Evolutionary conservation across 768 basidiomycete species (phyloP).

Genomic region (Tylopilus balloui): DNA sequence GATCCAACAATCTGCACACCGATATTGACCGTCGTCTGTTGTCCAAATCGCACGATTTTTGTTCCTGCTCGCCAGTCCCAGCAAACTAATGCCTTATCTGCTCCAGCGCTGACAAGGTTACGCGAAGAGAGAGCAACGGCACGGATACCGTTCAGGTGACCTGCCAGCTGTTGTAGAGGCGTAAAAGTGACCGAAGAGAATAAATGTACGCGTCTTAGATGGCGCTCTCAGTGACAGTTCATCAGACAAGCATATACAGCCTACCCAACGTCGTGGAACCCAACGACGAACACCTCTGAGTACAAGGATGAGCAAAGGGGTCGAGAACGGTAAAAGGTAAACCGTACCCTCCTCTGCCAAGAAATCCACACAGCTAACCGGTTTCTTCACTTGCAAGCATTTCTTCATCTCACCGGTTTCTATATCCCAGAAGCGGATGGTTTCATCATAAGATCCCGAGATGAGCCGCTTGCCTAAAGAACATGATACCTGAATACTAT

Average conservation of each 20-base stretch:
- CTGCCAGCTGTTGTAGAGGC: constrained; percentile 77
- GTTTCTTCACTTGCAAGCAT: constrained; percentile 80
- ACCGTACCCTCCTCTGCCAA: constrained; percentile 67
- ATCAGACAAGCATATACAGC: constrained; percentile 21
- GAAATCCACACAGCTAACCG: constrained; percentile 88
- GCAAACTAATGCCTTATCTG: constrained; percentile 70
- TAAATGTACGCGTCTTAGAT: constrained; percentile 72
- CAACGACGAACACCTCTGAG: constrained; percentile 84
- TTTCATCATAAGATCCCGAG: constrained; percentile 89
- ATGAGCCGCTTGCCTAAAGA: constrained; percentile 69
- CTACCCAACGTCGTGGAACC: constrained; percentile 89
- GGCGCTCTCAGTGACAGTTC: not conserved
- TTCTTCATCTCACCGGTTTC: constrained; percentile 62
- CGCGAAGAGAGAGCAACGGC: constrained; percentile 83
- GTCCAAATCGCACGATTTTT: constrained; percentile 87
- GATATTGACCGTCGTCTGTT: constrained; percentile 89
- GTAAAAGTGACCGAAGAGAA: constrained; percentile 83
- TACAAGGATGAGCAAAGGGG: constrained; percentile 5
- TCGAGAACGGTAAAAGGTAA: not conserved
- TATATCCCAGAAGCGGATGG: constrained; percentile 90
- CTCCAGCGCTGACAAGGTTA: constrained; percentile 80
- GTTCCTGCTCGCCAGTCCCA: constrained; percentile 90
- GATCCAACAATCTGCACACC: constrained; percentile 80
- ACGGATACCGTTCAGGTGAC: constrained; percentile 85
- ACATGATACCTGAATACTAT: not conserved